Base-by-base conservation (phyloP, 352 stramenopile genomes). In the Phytophthora capsici region DNA sequence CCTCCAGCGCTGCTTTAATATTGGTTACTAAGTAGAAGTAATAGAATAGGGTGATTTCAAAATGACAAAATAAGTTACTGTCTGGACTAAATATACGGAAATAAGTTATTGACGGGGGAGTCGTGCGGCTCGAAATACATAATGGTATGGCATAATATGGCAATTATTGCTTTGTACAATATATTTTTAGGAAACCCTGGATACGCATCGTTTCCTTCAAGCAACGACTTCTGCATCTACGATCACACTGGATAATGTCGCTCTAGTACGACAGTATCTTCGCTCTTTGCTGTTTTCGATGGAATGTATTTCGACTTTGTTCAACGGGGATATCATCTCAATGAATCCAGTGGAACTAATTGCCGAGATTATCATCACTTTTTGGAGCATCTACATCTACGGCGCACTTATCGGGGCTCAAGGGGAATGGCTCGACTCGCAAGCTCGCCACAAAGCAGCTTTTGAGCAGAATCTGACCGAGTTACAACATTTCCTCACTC, bases 341-440 rank as follows among this genome's bases (percentile, higher is more conserved):
- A 83, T 89, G 67, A 91, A 89, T 46, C 25, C 86, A 13, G 38
- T 84, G 23, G 82, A 91, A 58, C 43, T 88, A 16, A 61, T 81
- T 2, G 68, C 73, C 0, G 82, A 91, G 45, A 82, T 91, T 14
- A 45, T 23, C 0, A 78, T 86, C 32, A 88, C 86, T 1, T 63
- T 89, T 2, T 72, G 62, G 59, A 75, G 68, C 32, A 91, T 88
- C 22, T 91, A 89, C 57, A 84, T 89, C 44, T 90, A 86, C 36
- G 60, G 60, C 1, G 60, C 60, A 2, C 44, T 68, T 0, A 23
- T 68, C 4, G 60, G 60, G 6, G 52, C 78, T 0, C 78, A 89
- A n/a, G 78, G 77, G 0, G 78, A 89, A 37, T 52, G 79, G 36
- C 53, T 88, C 2, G 71, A 89, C 34, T 61, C 74, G 6, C 62